phyloP scores from a whole-genome alignment of 2,329 filamentous ascomycete species.

The Talaromyces sp. region DNA sequence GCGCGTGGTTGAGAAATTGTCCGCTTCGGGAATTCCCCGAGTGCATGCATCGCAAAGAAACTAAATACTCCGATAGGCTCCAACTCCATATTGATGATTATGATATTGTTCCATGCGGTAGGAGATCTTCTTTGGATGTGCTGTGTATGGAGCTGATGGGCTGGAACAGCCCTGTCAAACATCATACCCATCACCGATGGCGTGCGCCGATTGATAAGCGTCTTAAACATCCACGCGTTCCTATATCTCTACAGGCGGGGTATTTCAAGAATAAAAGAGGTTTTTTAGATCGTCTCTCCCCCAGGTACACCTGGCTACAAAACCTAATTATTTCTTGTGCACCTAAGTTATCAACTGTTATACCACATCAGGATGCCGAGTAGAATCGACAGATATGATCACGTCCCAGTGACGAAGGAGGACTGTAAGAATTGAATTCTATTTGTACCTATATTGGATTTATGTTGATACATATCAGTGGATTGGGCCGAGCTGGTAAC shows the following conservation, averaged over 20 bases:
- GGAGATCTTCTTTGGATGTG: too few species aligned
- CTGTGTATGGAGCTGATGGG: not conserved
- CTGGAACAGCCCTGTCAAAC: slow-evolving; percentile 10
- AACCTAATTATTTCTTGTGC: not conserved
- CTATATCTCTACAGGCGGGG: not conserved
- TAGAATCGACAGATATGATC: slow-evolving; percentile 35
- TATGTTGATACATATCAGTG: slow-evolving; percentile 16
- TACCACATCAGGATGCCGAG: not conserved
- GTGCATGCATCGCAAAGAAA: not conserved
- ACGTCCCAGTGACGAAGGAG: slow-evolving; percentile 45
- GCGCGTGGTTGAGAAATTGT: not conserved
- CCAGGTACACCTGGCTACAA: not conserved
- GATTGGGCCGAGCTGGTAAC: slow-evolving; percentile 55
- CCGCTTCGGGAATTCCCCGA: not conserved
- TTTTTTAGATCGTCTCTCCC: not conserved
- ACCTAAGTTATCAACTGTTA: not conserved
- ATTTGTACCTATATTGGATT: slow-evolving; percentile 6
- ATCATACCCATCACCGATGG: slow-evolving; percentile 15
- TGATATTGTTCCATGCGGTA: too few species aligned
- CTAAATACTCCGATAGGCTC: not conserved
- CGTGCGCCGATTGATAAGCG: slow-evolving; percentile 18
- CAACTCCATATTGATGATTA: too few species aligned
- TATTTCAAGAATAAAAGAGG: not conserved
- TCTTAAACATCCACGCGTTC: not conserved
- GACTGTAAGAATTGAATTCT: slow-evolving; percentile 17